phyloP scores from a whole-genome alignment of 257 asterid species.

The Ballota nigra region DNA sequence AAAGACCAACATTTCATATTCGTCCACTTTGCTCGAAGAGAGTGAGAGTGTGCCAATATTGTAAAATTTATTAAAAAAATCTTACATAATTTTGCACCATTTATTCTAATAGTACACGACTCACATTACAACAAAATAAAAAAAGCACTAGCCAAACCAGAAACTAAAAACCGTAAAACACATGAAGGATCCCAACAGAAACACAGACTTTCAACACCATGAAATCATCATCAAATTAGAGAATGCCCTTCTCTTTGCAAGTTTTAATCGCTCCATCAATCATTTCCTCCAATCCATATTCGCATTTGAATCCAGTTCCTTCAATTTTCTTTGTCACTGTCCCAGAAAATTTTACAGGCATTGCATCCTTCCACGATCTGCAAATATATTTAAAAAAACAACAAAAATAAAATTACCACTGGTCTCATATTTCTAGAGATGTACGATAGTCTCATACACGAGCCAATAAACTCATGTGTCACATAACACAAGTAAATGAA shows the following conservation, averaged over 20 bases:
- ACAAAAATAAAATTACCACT: background rate
- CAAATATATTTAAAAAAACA: background rate
- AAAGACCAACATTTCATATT: too few species aligned
- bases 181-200: background rate
- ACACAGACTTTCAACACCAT: background rate
- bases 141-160: background rate
- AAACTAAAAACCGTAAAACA: background rate
- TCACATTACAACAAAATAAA: background rate
- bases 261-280: constrained; percentile 51
- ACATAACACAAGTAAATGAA: too few species aligned
- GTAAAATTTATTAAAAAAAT: too few species aligned
- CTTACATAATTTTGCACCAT: too few species aligned
- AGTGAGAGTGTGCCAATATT: too few species aligned
- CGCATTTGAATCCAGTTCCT: constrained; percentile 47
- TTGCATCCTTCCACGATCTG: constrained; percentile 46
- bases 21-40: too few species aligned
- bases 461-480: too few species aligned
- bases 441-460: too few species aligned
- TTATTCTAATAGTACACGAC: background rate
- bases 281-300: constrained; percentile 57
- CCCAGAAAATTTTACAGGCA: constrained; percentile 32
- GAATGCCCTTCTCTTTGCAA: constrained; percentile 43
- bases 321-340: constrained; percentile 47
- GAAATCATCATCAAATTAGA: constrained; percentile 16
- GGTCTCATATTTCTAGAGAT: too few species aligned